Conservation (phyloP, 1,139 yeast genomes). For the Suhomyces anneliseae region DNA sequence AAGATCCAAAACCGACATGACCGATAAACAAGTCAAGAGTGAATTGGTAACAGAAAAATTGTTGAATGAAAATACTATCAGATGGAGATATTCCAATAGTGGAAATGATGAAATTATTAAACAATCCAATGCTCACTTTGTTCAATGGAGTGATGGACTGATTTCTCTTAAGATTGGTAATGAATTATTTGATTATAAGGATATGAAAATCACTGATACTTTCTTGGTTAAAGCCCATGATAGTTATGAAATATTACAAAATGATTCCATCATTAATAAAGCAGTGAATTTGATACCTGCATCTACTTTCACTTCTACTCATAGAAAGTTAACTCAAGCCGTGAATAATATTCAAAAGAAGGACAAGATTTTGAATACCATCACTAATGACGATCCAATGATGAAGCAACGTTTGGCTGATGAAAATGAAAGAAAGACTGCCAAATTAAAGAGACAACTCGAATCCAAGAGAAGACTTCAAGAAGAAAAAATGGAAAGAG, state of each 20-base stretch:
- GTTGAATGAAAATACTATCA: slow-evolving; percentile 75
- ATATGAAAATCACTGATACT: slow-evolving; percentile 68
- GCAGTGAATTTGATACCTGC: slow-evolving; percentile 81
- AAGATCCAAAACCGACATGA: slow-evolving; percentile 31
- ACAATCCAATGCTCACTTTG: slow-evolving; percentile 85
- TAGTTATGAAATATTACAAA: slow-evolving; percentile 69
- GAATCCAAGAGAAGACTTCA: slow-evolving; percentile 52
- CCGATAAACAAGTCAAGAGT: slow-evolving; percentile 40
- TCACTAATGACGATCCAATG: slow-evolving; percentile 86
- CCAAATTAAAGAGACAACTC: slow-evolving; percentile 68
- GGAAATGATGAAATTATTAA: slow-evolving; percentile 66
- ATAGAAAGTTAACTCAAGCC: slow-evolving; percentile 75
- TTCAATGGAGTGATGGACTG: slow-evolving; percentile 94
- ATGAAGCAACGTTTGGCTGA: slow-evolving; percentile 79
- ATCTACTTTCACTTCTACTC: slow-evolving; percentile 80
- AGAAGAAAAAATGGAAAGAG: slow-evolving; percentile 42
- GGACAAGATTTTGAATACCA: slow-evolving; percentile 59
- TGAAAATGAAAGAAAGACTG: slow-evolving; percentile 69
- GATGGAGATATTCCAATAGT: slow-evolving; percentile 85
- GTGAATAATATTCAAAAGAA: slow-evolving; percentile 65
- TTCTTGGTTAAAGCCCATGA: slow-evolving; percentile 73
- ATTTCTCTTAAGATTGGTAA: slow-evolving; percentile 81
- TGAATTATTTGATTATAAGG: slow-evolving; percentile 79
- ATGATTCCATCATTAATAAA: slow-evolving; percentile 48
- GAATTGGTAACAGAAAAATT: slow-evolving; percentile 52